Evolutionary conservation across 805 yeast species (phyloP), one percentile per base, ranked within the genome.

Genomic region (Starmerella kuoi): DNA sequence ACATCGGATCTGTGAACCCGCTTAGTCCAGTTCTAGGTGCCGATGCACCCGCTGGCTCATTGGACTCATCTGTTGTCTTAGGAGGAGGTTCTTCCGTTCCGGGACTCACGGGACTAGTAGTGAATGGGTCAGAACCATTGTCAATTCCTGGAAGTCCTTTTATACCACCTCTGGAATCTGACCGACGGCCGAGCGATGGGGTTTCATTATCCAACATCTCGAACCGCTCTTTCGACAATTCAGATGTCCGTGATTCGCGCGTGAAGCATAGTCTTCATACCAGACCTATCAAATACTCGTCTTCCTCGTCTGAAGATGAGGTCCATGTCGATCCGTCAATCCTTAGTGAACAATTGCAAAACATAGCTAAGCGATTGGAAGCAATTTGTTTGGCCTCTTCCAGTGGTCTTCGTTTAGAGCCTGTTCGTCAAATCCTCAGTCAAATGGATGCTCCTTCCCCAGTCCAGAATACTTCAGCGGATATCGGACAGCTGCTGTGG

Each of bases 341-440:
- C n/a, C n/a, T n/a, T n/a, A n/a, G n/a, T n/a, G n/a, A n/a, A n/a
- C 26, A 18, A 26, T 56, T 39, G 32, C 41, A 56, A 60, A 59
- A 65, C 22, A 56, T 61, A 30, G 61, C 58, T 5, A 19, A 8
- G 15, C 17, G 43, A 7, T 31, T 50, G 8, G 54, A 50, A 17
- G 48, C 48, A 2, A 23, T 42, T 3, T 45, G 54, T 31, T 23
- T 28, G 8, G 19, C 45, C 12, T 14, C 41, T 12, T 7, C 35
- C 4, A 35, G 39, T 3, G 39, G 27, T 4, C 14, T 18, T 1
- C 11, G 36, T 2, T n/a, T 38, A 21, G 28, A n/a, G 12, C 12
- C 32, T 7, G 18, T 38, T 5, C 42, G 24, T 18, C 31, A 37
- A 24, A 22, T 40, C 11, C 32, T 41, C 17, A 33, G 32, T 12